Base-by-base conservation (phyloP, 305 asterid species). In the Solanum hybrid region DNA sequence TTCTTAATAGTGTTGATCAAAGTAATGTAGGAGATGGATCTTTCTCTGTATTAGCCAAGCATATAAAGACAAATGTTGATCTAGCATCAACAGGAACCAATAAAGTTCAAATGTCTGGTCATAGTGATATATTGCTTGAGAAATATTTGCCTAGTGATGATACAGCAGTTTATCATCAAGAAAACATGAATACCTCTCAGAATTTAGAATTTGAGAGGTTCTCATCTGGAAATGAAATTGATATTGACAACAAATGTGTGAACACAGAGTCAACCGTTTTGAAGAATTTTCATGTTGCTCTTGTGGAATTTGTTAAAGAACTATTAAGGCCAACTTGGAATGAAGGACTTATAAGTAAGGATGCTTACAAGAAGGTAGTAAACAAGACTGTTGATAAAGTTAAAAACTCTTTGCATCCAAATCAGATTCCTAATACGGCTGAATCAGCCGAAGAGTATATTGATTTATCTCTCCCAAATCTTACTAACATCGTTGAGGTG, bases 311-410 rank as follows among this genome's bases (percentile, higher is more conserved):
- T 89, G 92, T 97, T 85, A 96, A 97, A 90, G 98, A 96, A 66
- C 91, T 97, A 93, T 90, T 97, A 89, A 96, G 89, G 89, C 98
- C 98, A 88, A 92, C 95, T 26, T 97, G 98, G 99, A 93, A 92
- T 5, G 92, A 93, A 86, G 98, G 99, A 37, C 90, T 92, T 86
- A 86, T 96, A 91, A 96, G 95, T 94, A 95, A 93, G 91, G 98
- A 93, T 90, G 98, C 96, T 92, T 93, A 96, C 92, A 97, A 97
- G 90, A 35, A 90, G 86, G 93, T 97, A 79, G 98, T 96, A 56
- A 97, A 92, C 92, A 96, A 94, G 92, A 89, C 95, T 14, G 96
- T 92, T 40, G 96, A 92, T 90, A 96, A 96, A 94, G 96, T 98
- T 91, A 86, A 95, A 85, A 90, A 92, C 91, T 90, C 99, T 71